A percentile compares a stretch with the other conserved stretches of the same genome.
Conservation (phyloP, 106 monocot genomes). For the Alisma plantagoaquatica region DNA sequence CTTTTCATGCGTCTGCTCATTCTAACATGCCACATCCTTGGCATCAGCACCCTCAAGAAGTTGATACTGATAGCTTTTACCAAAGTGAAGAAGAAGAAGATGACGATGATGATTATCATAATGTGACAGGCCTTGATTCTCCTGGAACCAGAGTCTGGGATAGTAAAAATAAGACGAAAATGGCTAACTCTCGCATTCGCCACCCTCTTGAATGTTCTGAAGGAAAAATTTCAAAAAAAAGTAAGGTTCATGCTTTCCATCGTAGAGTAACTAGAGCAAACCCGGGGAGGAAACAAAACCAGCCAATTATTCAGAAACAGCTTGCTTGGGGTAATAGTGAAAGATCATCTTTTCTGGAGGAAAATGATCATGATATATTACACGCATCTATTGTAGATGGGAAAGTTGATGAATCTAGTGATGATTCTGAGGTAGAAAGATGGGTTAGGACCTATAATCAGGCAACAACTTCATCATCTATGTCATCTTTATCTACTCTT, state of each 20-base stretch:
- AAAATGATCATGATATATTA: conserved; percentile 42
- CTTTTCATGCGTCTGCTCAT: no score
- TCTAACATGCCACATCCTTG: no score
- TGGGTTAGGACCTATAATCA: conserved; percentile 46
- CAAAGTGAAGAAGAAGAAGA: conserved; percentile 65
- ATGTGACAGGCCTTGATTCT: conserved; percentile 77
- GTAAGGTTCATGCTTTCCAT: conserved; percentile 30
- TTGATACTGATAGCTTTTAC: conserved; percentile 66
- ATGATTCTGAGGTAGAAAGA: conserved; percentile 40
- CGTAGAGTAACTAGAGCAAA: conserved; percentile 35
- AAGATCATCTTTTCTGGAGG: conserved; percentile 46
- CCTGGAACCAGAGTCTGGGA: conserved; percentile 98
- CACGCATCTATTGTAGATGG: conserved; percentile 26
- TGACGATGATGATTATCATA: no score
- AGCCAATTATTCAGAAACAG: conserved; percentile 32
- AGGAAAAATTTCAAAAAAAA: conserved; percentile 34
- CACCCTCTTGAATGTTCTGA: conserved; percentile 91
- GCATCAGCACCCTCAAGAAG: no score
- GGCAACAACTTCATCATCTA: conserved; percentile 45
- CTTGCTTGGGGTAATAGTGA: conserved; percentile 62
- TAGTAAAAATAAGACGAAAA: conserved; percentile 70
- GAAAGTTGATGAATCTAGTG: conserved; percentile 24
- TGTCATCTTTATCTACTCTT: conserved; percentile 42
- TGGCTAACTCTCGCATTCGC: conserved; percentile 41
- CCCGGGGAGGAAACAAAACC: conserved; percentile 55